phyloP scores from a whole-genome alignment of 805 yeast genomes.

The Yarrowia deformans region DNA sequence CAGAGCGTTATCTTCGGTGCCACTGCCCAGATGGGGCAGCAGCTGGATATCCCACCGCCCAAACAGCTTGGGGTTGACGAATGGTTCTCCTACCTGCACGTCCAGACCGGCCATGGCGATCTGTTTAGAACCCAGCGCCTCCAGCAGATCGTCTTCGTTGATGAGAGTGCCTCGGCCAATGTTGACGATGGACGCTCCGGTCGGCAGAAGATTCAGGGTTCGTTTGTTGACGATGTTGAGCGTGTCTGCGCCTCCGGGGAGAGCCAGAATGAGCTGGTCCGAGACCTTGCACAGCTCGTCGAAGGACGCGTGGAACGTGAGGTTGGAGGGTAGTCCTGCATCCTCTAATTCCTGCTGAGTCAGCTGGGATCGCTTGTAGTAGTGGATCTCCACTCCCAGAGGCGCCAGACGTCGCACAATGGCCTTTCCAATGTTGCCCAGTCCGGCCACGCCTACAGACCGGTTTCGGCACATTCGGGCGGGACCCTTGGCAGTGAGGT shows the following conservation, averaged over 20 bases:
- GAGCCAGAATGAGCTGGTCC: constrained; percentile 69
- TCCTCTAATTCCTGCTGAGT: constrained; percentile 50
- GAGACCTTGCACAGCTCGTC: constrained; percentile 53
- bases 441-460: constrained; percentile 70
- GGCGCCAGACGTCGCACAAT: constrained; percentile 63
- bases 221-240: constrained; percentile 59
- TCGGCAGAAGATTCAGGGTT: constrained; percentile 57
- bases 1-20: constrained; percentile 53
- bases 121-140: constrained; percentile 65
- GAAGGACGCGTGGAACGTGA: constrained; percentile 56
- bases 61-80: constrained; percentile 58
- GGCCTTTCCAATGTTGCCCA: constrained; percentile 75
- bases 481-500: constrained; percentile 56
- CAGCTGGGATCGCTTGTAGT: constrained; percentile 63
- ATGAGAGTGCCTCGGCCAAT: constrained; percentile 78
- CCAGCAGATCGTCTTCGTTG: constrained; percentile 69
- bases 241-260: constrained; percentile 71
- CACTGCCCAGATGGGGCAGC: constrained; percentile 77
- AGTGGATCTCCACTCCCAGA: constrained; percentile 71
- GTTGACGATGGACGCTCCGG: constrained; percentile 69
- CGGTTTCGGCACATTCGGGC: constrained; percentile 64
- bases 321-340: constrained; percentile 51
- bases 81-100: constrained; percentile 72
- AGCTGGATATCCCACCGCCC: constrained; percentile 68
- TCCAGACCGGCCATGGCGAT: constrained; percentile 74